phyloP scores from a whole-genome alignment of 2,329 filamentous ascomycete species.

The Aspergillus uvarum region DNA sequence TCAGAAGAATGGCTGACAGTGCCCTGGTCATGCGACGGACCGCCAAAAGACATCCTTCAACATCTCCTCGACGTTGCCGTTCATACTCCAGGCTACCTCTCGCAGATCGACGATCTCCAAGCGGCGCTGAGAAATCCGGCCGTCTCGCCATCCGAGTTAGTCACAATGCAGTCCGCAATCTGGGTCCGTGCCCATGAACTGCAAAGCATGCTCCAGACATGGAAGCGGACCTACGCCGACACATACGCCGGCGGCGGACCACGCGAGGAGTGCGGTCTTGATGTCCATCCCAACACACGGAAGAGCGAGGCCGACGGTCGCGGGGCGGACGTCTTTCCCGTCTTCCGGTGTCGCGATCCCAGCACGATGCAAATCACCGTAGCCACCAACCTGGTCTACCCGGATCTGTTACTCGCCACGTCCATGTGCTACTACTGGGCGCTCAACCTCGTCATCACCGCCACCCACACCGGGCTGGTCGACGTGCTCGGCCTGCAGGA shows the following conservation, averaged over 20 bases:
- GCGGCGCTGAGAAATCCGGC: slow-evolving; percentile 4
- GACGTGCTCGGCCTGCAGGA: slow-evolving; percentile 22
- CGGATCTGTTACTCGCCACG: slow-evolving; percentile 26
- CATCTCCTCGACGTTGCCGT: slow-evolving; percentile 26
- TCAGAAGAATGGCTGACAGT: slow-evolving; percentile 27
- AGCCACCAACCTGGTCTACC: slow-evolving; percentile 23
- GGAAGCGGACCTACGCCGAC: slow-evolving; percentile 20
- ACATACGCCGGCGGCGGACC: slow-evolving; percentile 16
- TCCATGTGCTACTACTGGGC: slow-evolving; percentile 29
- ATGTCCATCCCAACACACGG: not conserved
- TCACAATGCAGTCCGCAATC: slow-evolving; percentile 17
- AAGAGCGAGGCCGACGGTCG: not conserved
- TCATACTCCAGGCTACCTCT: slow-evolving; percentile 26
- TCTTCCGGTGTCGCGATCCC: slow-evolving; percentile 23
- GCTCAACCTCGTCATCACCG: slow-evolving; percentile 25
- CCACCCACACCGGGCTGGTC: slow-evolving; percentile 22
- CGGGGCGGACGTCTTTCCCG: slow-evolving; percentile 16
- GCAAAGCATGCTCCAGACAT: slow-evolving; percentile 21
- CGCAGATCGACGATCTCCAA: slow-evolving; percentile 22
- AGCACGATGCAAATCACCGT: slow-evolving; percentile 19
- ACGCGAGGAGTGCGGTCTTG: slow-evolving; percentile 13
- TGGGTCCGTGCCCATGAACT: slow-evolving; percentile 22
- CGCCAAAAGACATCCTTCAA: slow-evolving; percentile 27
- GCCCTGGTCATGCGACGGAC: slow-evolving; percentile 22
- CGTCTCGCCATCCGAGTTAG: slow-evolving; percentile 14